phyloP scores from a whole-genome alignment of 805 yeast species.

The Diddensiella caesifluorescens region DNA sequence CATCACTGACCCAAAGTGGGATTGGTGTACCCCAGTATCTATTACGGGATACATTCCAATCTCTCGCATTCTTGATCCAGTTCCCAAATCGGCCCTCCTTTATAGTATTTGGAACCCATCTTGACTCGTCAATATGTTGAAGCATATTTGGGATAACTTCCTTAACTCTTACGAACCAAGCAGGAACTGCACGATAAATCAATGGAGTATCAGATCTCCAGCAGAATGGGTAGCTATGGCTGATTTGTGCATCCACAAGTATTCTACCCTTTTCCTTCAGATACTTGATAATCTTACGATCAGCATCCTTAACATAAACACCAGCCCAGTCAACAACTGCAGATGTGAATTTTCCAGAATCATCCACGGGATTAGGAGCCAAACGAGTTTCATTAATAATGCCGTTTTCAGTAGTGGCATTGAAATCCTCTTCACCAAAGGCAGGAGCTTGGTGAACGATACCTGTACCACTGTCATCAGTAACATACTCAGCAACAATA shows the following conservation, averaged over 20 bases:
- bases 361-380: slow-evolving; percentile 96
- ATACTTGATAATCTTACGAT: slow-evolving; percentile 78
- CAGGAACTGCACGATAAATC: slow-evolving; percentile 92
- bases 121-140: slow-evolving; percentile 74
- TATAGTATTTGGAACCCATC: slow-evolving; percentile 90
- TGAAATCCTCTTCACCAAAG: slow-evolving; percentile 98
- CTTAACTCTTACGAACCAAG: slow-evolving; percentile 93
- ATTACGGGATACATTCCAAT: slow-evolving; percentile 97
- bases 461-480: slow-evolving; percentile 97
- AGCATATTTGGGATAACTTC: slow-evolving; percentile 87
- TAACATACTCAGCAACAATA: slow-evolving; percentile 75
- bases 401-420: slow-evolving; percentile 70
- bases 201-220: slow-evolving; percentile 99
- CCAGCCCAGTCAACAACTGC: slow-evolving; percentile 76
- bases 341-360: slow-evolving; percentile 74
- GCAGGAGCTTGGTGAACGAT: slow-evolving; percentile 98
- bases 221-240: slow-evolving; percentile 98
- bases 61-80: slow-evolving; percentile 99
- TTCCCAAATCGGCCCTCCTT: slow-evolving; percentile 94
- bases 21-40: slow-evolving; percentile 99
- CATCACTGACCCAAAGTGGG: slow-evolving; percentile 96
- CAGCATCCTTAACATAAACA: slow-evolving; percentile 91
- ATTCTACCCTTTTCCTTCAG: slow-evolving; percentile 74
- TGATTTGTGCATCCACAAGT: slow-evolving; percentile 72
- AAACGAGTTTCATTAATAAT: slow-evolving; percentile 59